A percentile compares a stretch with the other conserved stretches of the same genome.
These are phyloP conservation scores for Penicillium bialowiezense DNA, from an alignment of 495 filamentous ascomycete genomes.

Conservation along the genomic window DNA sequence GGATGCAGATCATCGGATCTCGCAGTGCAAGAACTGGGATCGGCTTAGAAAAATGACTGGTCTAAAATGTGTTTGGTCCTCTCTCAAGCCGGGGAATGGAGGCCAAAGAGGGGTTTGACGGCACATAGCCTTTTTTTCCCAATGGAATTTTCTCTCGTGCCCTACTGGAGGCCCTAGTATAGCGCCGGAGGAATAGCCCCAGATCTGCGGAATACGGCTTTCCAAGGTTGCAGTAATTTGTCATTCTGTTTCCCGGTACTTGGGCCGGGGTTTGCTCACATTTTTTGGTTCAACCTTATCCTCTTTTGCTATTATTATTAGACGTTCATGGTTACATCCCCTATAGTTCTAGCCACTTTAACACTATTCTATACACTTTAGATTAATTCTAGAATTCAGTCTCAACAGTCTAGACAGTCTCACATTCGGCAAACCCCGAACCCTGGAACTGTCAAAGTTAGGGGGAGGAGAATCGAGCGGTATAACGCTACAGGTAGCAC, in stretches of 20 bases:
- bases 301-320: background rate
- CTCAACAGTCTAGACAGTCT: too few species aligned
- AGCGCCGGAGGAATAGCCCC: slow-evolving; percentile 2
- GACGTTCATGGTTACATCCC: too few species aligned
- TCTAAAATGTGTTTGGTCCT: background rate
- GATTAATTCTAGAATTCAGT: too few species aligned
- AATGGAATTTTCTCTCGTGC: background rate
- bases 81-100: slow-evolving; percentile 5
- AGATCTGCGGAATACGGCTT: background rate
- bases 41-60: slow-evolving; percentile 1
- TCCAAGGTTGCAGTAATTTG: background rate
- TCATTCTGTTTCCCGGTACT: slow-evolving; percentile 12
- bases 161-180: background rate
- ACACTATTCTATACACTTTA: too few species aligned
- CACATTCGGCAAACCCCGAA: background rate
- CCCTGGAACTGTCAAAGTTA: background rate
- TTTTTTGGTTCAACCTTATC: background rate
- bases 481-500: background rate
- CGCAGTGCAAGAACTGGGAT: slow-evolving; percentile 9
- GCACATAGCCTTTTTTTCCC: background rate
- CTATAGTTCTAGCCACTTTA: too few species aligned
- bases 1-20: slow-evolving; percentile 35
- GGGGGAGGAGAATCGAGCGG: background rate
- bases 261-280: background rate
- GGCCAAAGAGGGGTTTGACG: background rate